Percentiles rank a stretch among this genome's conserved stretches.
These are phyloP conservation scores for Aspergillus phoenicis DNA, from an alignment of 2,329 filamentous ascomycete genomes.

Conservation along the genomic window DNA sequence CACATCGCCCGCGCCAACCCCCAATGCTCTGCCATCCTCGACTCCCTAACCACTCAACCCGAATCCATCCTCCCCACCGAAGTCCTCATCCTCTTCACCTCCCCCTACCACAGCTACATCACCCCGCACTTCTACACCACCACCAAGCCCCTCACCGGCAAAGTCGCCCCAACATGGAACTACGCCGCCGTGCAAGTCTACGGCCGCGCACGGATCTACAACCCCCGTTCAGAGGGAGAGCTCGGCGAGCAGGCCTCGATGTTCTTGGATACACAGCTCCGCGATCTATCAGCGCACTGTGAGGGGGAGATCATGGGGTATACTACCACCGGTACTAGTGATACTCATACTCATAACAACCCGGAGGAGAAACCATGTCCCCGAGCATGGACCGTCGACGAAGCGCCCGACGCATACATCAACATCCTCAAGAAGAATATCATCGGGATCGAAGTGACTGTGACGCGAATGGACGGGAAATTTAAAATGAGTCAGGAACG, in stretches of 20 bases:
- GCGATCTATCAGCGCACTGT: slow-evolving; percentile 49
- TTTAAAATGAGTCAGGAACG: too few relatives aligned
- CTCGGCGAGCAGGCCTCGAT: slow-evolving; percentile 47
- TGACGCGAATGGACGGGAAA: too few relatives aligned
- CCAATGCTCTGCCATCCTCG: slow-evolving; percentile 63
- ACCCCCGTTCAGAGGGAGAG: slow-evolving; percentile 41
- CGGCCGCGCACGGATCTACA: slow-evolving; percentile 58
- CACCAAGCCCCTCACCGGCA: slow-evolving; percentile 65
- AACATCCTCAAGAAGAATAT: too few relatives aligned
- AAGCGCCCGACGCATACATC: slow-evolving; percentile 44
- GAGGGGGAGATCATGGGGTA: slow-evolving; percentile 63
- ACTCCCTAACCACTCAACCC: slow-evolving; percentile 36
- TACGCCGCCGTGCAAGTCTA: slow-evolving; percentile 68
- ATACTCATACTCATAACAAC: slow-evolving; percentile 17
- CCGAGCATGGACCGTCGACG: slow-evolving; percentile 56
- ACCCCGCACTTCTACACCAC: slow-evolving; percentile 69
- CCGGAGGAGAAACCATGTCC: slow-evolving; percentile 47
- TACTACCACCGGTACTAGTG: slow-evolving; percentile 32
- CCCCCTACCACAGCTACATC: slow-evolving; percentile 63
- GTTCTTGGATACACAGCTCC: slow-evolving; percentile 53
- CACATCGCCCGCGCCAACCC: slow-evolving; percentile 67
- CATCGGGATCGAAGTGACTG: too few relatives aligned
- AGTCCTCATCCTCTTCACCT: slow-evolving; percentile 65
- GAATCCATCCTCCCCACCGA: slow-evolving; percentile 47
- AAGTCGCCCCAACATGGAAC: slow-evolving; percentile 73